A percentile compares a stretch with the other conserved stretches of the same genome.
phyloP scores from a whole-genome alignment of 352 stramenopile species.

The Phytopythium vexans region DNA sequence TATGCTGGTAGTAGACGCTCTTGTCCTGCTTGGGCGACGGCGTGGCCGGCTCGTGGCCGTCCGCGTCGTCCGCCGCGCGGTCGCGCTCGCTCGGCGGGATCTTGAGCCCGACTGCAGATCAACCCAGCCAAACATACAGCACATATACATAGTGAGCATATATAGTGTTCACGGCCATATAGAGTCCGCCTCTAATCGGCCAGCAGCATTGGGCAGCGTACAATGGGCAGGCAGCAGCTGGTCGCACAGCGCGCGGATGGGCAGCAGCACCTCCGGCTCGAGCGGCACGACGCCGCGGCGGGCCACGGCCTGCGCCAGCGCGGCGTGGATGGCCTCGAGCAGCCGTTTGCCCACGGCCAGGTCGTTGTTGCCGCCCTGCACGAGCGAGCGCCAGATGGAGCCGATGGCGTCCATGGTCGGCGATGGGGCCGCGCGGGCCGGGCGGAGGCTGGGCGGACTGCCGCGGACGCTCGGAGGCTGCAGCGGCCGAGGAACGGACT shows the following conservation, averaged over 20 bases:
- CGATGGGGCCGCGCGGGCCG: not conserved
- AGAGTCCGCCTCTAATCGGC: not conserved
- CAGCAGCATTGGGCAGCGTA: constrained; percentile 17
- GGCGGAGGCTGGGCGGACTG: not conserved
- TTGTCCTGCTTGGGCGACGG: too few relatives aligned
- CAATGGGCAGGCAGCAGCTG: constrained; percentile 64
- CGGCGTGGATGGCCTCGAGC: constrained; percentile 47
- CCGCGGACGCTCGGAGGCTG: not conserved
- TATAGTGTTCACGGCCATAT: too few relatives aligned
- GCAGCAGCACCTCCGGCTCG: constrained; percentile 46
- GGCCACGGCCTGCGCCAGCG: constrained; percentile 38
- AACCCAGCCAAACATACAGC: not conserved
- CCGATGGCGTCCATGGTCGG: constrained; percentile 47
- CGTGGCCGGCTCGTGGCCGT: too few relatives aligned
- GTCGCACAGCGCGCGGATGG: constrained; percentile 67
- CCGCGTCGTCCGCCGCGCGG: constrained; percentile 3
- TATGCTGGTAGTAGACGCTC: constrained; percentile 69
- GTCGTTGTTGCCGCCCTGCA: constrained; percentile 26
- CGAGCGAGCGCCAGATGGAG: constrained; percentile 39
- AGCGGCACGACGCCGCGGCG: constrained; percentile 39
- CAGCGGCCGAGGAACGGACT: too few relatives aligned
- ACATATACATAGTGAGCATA: too few relatives aligned
- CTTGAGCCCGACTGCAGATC: constrained; percentile 45
- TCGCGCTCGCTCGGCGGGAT: constrained; percentile 27
- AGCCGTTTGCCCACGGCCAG: constrained; percentile 26